phyloP scores from a whole-genome alignment of 2,329 filamentous ascomycete species.

The Paracorniculantispora psalliotae region DNA sequence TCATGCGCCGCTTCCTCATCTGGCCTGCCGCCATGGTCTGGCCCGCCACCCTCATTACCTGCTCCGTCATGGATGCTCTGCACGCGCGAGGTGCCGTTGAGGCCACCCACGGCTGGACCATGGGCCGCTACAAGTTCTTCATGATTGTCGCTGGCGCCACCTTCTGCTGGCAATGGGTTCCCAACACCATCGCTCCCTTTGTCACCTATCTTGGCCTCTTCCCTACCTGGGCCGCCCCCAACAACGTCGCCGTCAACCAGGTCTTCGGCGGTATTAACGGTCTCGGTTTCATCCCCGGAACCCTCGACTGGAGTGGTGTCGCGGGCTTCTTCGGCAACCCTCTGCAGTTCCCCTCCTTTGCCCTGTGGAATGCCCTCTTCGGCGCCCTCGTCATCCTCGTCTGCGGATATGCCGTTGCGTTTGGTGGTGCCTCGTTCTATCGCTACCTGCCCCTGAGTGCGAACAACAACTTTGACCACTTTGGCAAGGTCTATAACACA shows the following conservation, averaged over 20 bases:
- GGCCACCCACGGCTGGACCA: constrained; percentile 51
- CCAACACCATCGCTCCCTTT: constrained; percentile 53
- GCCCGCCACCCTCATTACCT: constrained; percentile 56
- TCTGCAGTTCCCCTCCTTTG: constrained; percentile 37
- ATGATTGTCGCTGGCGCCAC: constrained; percentile 43
- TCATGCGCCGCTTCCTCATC: constrained; percentile 54
- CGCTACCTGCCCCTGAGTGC: constrained; percentile 51
- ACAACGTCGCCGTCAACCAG: constrained; percentile 48
- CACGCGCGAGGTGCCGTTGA: constrained; percentile 55
- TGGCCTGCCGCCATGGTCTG: constrained; percentile 61
- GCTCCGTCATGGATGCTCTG: constrained; percentile 58
- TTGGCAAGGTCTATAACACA: constrained; percentile 48
- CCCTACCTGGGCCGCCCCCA: constrained; percentile 45
- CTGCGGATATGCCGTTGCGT: constrained; percentile 47
- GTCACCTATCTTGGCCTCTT: constrained; percentile 53
- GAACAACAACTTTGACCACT: constrained; percentile 54
- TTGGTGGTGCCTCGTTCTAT: constrained; percentile 42
- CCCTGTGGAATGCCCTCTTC: constrained; percentile 42
- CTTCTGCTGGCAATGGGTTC: constrained; percentile 55
- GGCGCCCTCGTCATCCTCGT: constrained; percentile 45
- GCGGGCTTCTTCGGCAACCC: constrained; percentile 37
- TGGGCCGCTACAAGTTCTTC: constrained; percentile 55
- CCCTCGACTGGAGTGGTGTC: constrained; percentile 39
- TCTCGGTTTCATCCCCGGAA: constrained; percentile 47
- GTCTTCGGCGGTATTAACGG: constrained; percentile 50